phyloP scores from a whole-genome alignment of 768 basidiomycete species.

The Rubroboletus satanas region DNA sequence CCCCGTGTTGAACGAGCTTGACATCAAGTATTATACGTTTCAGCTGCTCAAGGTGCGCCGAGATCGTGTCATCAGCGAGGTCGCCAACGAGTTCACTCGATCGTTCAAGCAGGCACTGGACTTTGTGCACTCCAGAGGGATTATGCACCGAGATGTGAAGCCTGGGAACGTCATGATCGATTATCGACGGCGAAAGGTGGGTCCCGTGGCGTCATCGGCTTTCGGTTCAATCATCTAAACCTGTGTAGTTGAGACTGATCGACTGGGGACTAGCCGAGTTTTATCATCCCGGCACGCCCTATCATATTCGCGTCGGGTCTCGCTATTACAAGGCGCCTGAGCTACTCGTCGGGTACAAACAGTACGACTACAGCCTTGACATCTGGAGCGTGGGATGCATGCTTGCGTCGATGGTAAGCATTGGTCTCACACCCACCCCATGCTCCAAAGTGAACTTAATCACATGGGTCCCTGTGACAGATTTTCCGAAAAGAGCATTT shows the following conservation, averaged over 20 bases:
- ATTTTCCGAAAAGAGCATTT: constrained; percentile 74
- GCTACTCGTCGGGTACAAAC: constrained; percentile 65
- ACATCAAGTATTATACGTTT: constrained; percentile 65
- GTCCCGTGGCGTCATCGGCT: constrained; percentile 13
- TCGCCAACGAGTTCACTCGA: background rate
- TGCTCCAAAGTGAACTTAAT: background rate
- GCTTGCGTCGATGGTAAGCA: constrained; percentile 66
- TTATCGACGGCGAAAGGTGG: constrained; percentile 54
- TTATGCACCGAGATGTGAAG: constrained; percentile 70
- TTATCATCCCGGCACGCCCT: constrained; percentile 65
- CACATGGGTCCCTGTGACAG: constrained; percentile 30
- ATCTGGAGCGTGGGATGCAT: constrained; percentile 76
- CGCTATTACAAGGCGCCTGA: constrained; percentile 76
- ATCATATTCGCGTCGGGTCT: constrained; percentile 69
- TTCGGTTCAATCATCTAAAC: background rate
- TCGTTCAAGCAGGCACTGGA: constrained; percentile 46
- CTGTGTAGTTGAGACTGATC: constrained; percentile 49
- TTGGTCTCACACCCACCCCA: background rate
- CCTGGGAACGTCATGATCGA: constrained; percentile 76
- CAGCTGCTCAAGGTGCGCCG: constrained; percentile 52
- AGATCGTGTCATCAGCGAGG: background rate
- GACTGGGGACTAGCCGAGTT: constrained; percentile 80
- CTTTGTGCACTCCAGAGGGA: constrained; percentile 66
- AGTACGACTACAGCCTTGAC: constrained; percentile 69
- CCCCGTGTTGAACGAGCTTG: constrained; percentile 54